A percentile compares a stretch with the other conserved stretches of the same genome.
These are phyloP conservation scores for Immersiella caudata DNA, from an alignment of 495 filamentous ascomycete genomes.

Conservation along the genomic window DNA sequence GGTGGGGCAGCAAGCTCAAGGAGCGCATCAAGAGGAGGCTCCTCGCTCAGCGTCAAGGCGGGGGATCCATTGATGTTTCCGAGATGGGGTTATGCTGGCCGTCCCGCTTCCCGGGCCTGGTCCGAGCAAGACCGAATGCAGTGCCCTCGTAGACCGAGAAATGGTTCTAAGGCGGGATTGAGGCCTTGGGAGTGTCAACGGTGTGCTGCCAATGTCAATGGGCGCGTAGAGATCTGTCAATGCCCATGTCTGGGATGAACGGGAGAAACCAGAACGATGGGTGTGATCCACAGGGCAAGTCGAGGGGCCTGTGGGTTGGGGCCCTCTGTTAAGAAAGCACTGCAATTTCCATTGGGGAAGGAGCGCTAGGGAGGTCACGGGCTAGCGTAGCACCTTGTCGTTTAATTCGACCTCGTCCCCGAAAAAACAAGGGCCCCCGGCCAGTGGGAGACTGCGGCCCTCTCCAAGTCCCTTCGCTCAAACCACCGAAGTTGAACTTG, in stretches of 20 bases:
- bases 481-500: constrained; percentile 31
- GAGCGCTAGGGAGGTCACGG: constrained; percentile 21
- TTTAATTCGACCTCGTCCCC: constrained; percentile 28
- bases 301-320: constrained; percentile 3
- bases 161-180: neutral
- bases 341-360: constrained; percentile 23
- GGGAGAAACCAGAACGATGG: constrained; percentile 11
- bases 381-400: constrained; percentile 26
- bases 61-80: constrained; percentile 3
- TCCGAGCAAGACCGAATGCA: neutral
- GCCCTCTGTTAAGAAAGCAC: constrained; percentile 32
- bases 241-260: constrained; percentile 1
- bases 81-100: neutral
- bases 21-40: neutral
- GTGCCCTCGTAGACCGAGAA: neutral
- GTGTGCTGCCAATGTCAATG: neutral
- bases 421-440: constrained; percentile 33
- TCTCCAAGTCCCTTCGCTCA: constrained; percentile 35
- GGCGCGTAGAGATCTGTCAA: neutral
- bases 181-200: neutral
- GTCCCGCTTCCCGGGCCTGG: neutral
- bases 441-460: constrained; percentile 28
- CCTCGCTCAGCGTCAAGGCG: neutral
- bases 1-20: neutral
- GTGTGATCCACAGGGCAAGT: constrained; percentile 9